Conservation (phyloP, 2,329 filamentous ascomycete genomes). For the Monilinia laxa region DNA sequence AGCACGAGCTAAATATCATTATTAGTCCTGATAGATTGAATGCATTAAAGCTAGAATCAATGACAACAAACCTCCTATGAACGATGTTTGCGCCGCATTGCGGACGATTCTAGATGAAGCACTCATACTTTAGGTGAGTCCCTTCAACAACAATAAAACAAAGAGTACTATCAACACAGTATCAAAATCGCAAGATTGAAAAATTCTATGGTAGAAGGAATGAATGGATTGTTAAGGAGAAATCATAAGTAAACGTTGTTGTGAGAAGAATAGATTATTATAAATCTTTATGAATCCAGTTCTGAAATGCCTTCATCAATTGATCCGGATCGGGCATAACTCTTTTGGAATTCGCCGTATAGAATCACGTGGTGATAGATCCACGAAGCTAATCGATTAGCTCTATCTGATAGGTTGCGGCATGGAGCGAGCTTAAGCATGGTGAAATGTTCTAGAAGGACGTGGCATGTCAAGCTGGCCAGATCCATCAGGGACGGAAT, state of each 20-base stretch:
- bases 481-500: constrained; percentile 12
- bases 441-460: constrained; percentile 20
- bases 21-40: neutral
- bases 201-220: neutral
- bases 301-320: constrained; percentile 6
- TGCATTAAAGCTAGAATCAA: constrained; percentile 23
- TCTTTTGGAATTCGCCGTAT: constrained; percentile 10
- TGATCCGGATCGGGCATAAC: constrained; percentile 12
- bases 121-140: constrained; percentile 36
- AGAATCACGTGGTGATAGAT: constrained; percentile 18
- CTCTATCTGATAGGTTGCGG: constrained; percentile 4
- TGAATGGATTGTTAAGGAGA: neutral
- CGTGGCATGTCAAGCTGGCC: constrained; percentile 18
- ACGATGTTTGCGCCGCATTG: constrained; percentile 40
- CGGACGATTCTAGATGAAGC: constrained; percentile 42
- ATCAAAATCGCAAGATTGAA: constrained; percentile 1
- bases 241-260: neutral
- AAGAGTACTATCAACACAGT: constrained; percentile 14
- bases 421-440: constrained; percentile 14
- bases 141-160: constrained; percentile 6
- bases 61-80: constrained; percentile 37
- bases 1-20: constrained; percentile 34
- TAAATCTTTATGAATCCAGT: constrained; percentile 18
- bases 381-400: neutral
- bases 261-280: neutral